Evolutionary conservation across 306 rosid genomes (phyloP).

Genomic region (Quercus aquifolioides): DNA sequence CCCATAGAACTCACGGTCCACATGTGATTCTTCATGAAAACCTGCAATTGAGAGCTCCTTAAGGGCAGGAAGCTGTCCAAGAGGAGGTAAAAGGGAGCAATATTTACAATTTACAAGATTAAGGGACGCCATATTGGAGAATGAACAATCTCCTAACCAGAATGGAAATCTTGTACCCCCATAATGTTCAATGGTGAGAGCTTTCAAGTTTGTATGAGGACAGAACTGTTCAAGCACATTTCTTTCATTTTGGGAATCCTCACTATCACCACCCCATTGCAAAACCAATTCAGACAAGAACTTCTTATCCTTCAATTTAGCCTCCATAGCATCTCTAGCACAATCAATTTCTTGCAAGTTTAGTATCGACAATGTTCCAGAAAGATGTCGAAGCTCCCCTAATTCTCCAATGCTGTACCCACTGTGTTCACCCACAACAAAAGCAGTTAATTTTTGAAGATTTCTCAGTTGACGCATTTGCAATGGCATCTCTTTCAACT

Average conservation of each 20-base stretch:
- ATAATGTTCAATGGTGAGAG: not conserved
- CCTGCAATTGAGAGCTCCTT: not conserved
- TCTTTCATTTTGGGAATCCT: not conserved
- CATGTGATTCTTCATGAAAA: not conserved
- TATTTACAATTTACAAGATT: not conserved
- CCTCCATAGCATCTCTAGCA: too few species aligned
- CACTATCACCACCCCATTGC: not conserved
- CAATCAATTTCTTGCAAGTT: too few species aligned
- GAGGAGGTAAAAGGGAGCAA: not conserved
- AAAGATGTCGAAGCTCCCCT: too few species aligned
- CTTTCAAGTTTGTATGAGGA: not conserved
- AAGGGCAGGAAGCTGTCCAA: conserved; percentile 3
- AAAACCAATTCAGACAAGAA: too few species aligned
- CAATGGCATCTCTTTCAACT: too few species aligned
- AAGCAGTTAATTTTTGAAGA: too few species aligned
- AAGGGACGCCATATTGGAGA: not conserved
- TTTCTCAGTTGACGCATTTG: too few species aligned
- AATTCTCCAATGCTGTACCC: too few species aligned
- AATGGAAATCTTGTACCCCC: not conserved
- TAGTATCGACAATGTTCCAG: too few species aligned
- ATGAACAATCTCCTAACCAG: not conserved
- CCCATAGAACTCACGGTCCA: not conserved
- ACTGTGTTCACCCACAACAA: too few species aligned
- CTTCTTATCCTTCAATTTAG: too few species aligned
- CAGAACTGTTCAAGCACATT: not conserved